Base-by-base conservation (phyloP, 106 monocot genomes). In the Agapanthus africanus region DNA sequence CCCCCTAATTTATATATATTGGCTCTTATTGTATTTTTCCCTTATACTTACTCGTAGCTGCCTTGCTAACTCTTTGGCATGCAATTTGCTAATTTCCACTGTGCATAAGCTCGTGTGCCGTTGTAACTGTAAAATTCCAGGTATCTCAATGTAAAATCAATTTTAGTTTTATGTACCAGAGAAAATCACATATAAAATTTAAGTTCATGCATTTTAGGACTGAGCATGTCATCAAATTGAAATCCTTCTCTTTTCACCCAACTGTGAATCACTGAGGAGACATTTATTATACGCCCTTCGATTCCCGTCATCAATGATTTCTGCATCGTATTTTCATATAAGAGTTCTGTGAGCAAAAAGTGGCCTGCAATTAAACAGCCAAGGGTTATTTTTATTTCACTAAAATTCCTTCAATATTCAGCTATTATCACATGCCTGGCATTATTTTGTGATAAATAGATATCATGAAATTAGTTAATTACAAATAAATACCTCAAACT, bases 251-350 rank as follows among this genome's bases (percentile, higher is more conserved):
- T 76, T 39, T 14, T 32, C 39, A 76, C 69, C 87, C 91, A 84
- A 30, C 62, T 71, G 30, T 91, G 91, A 26, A 84, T 79, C 11
- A 61, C 46, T 8, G 84, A 87, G 31, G 86, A 81, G 0, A 91
- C 71, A 21, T 87, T 84, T 18, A 86, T 72, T 49, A 91, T 91
- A 18, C 84, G 66, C 1, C 90, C 84, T 13, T 81, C 69, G 16
- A 81, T 72, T 37, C 79, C 76, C 1, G 77, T 79, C 34, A 37
- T 26, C 30, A 44, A 39, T 51, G 81, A 67, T 30, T 86, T 84
- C 50, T 81, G 67, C 1, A 75, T 52, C 86, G 86, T 79, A 61
- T 66, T 90, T 65, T 83, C 65, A 18, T 86, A 27, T 59, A 90
- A 46, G 22, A 71, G 32, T 57, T 74, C 54, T 36, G 90, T 90